Evolutionary conservation across 2,329 filamentous ascomycete genomes (phyloP), one percentile per base, ranked within the genome.

Genomic region (Boeremia exigua): DNA sequence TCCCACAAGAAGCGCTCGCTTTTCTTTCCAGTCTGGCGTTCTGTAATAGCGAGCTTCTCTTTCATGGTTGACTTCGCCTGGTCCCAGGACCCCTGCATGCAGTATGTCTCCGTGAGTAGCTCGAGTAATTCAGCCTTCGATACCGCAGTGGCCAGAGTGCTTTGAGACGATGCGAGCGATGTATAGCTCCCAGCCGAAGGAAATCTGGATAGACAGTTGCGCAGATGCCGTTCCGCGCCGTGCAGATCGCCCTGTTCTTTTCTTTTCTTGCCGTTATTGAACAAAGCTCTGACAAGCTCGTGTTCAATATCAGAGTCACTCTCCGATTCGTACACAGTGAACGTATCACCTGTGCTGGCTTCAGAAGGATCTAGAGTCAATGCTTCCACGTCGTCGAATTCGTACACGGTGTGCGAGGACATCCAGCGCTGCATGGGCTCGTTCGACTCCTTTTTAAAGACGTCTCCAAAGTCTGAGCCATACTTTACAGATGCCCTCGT

Each of bases 401-500:
- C 66, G n/a, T 68, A 62, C 8, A 66, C 54, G 6, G 61, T 63
- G 27, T 60, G 62, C 15, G 64, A 64, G 15, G 58, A 52, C 14
- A 66, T 63, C 62, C 59, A 67, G 28, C 64, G 59, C 33, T 61
- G 42, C 59, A 68, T 61, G 0, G 60, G 48, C 28, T 63, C 61
- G 11, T 64, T 65, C 3, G 59, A 45, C 2, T 56, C 56, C 28
- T 39, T 59, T 9, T 40, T 28, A 34, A 68, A 65, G 7, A 64
- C 40, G n/a, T 67, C 62, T 9, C 64, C 64, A 37, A 66, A 63
- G 25, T 67, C 64, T 6, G 66, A 68, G 14, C 63, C 62, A 46
- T 57, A 43, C n/a, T 44, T 58, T 4, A 61, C 48, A 12, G 64
- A 60, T 9, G 34, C 38, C 11, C 28, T 60, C 11, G 63, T 61